Percentiles rank a stretch among this genome's conserved stretches.
phyloP scores from a whole-genome alignment of 179 eudicot genomes.

The Actinidia polygama region DNA sequence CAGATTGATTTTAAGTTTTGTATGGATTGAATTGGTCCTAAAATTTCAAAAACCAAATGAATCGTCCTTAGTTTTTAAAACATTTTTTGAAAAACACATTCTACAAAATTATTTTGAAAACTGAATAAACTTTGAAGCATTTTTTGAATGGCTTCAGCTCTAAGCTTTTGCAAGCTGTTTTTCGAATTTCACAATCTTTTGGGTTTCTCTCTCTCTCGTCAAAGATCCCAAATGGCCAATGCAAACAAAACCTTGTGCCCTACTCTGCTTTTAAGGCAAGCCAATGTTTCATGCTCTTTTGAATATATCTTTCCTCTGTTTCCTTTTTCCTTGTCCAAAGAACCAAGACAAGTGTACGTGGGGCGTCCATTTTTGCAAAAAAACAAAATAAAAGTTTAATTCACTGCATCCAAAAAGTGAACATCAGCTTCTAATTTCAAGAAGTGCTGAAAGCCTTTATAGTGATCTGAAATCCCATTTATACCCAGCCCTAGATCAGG shows the following conservation, averaged over 20 bases:
- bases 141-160: slow-evolving; percentile 18
- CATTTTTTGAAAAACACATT: too few species aligned
- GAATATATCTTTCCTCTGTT: background rate
- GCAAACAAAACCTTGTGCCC: slow-evolving; percentile 24
- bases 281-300: background rate
- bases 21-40: too few species aligned
- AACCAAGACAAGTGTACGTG: slow-evolving; percentile 25
- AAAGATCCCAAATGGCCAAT: slow-evolving; percentile 29
- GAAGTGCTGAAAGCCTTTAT: background rate
- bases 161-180: background rate
- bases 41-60: too few species aligned
- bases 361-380: background rate
- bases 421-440: background rate
- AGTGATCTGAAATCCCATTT: background rate
- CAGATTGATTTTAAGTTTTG: too few species aligned
- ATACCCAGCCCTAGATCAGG: background rate
- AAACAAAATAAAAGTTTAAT: background rate
- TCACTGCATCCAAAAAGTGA: background rate
- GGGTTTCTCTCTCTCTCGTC: slow-evolving; percentile 2
- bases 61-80: too few species aligned
- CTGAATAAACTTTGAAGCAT: background rate
- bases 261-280: slow-evolving; percentile 24
- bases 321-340: slow-evolving; percentile 16
- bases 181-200: background rate
- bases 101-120: too few species aligned